Percentiles rank a stretch among this genome's conserved stretches.
Evolutionary conservation across 257 asterid species (phyloP).

Genomic region (Solanum sitiens): DNA sequence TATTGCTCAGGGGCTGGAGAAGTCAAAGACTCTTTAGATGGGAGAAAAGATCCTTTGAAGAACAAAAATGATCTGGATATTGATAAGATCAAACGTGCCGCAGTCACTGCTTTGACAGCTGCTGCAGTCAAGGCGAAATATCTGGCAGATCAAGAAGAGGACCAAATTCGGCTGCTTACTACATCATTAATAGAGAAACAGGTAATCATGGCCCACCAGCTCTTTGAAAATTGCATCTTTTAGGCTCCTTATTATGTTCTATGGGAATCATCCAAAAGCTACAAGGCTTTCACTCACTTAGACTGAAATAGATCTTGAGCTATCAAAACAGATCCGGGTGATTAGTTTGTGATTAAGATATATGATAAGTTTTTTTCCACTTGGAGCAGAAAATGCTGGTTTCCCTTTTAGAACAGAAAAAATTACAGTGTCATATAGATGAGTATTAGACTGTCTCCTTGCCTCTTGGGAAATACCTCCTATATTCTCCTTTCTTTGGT

Average conservation of each 20-base stretch:
- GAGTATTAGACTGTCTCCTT: neutral
- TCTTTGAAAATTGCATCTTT: neutral
- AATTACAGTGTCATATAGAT: neutral
- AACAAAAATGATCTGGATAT: constrained; percentile 22
- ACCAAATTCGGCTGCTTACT: constrained; percentile 73
- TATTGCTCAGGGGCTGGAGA: constrained; percentile 3
- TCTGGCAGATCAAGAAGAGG: constrained; percentile 94
- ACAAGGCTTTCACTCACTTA: neutral
- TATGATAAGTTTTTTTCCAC: neutral
- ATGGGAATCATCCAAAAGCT: neutral
- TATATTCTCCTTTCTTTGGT: neutral
- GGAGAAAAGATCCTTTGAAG: constrained; percentile 25
- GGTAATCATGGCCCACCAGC: constrained; percentile 30
- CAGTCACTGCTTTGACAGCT: constrained; percentile 80
- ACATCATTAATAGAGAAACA: constrained; percentile 65
- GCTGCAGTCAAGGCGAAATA: constrained; percentile 95
- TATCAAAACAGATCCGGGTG: neutral
- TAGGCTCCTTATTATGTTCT: neutral
- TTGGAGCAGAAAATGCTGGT: neutral
- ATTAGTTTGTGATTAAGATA: neutral
- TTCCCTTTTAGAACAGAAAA: neutral
- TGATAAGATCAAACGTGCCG: constrained; percentile 60
- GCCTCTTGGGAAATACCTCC: neutral
- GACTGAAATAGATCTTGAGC: neutral
- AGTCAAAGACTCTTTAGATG: constrained; percentile 6